Percentiles rank a stretch among this genome's conserved stretches.
Evolutionary conservation across 345 rosid genomes (phyloP).

Genomic region (Eucalyptus curtisii): DNA sequence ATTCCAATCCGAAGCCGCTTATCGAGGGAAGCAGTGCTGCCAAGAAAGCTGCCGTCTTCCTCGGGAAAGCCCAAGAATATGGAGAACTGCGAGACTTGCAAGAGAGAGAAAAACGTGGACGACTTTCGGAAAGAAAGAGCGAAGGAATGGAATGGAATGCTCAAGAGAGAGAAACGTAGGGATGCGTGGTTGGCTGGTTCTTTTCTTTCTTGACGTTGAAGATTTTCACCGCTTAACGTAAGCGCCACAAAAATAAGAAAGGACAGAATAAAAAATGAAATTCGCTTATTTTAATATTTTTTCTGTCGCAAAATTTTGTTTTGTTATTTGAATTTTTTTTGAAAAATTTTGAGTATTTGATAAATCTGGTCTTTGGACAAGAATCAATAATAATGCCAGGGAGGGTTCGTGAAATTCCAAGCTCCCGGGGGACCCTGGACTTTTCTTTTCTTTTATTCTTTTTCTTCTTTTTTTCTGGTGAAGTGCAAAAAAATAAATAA

Average conservation of each 20-base stretch:
- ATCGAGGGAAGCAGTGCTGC: conserved; percentile 1
- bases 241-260: conserved; percentile 23
- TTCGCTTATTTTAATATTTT: background rate
- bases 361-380: background rate
- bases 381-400: background rate
- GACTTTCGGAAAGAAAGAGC: background rate
- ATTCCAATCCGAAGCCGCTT: background rate
- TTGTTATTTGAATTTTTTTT: background rate
- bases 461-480: background rate
- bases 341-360: background rate
- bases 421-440: conserved; percentile 16
- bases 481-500: background rate
- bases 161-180: too few species aligned
- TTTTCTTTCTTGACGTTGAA: background rate
- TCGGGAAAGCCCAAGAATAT: background rate
- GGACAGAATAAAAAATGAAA: background rate
- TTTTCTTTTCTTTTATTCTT: background rate
- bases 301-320: background rate
- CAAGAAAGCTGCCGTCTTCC: background rate
- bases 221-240: conserved; percentile 30
- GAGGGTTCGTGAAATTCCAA: conserved; percentile 18
- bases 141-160: background rate
- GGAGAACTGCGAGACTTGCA: background rate
- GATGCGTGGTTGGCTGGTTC: background rate
- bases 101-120: background rate